Evolutionary conservation across 495 filamentous ascomycete genomes (phyloP).

Genomic region (Aspergillus ostianus): DNA sequence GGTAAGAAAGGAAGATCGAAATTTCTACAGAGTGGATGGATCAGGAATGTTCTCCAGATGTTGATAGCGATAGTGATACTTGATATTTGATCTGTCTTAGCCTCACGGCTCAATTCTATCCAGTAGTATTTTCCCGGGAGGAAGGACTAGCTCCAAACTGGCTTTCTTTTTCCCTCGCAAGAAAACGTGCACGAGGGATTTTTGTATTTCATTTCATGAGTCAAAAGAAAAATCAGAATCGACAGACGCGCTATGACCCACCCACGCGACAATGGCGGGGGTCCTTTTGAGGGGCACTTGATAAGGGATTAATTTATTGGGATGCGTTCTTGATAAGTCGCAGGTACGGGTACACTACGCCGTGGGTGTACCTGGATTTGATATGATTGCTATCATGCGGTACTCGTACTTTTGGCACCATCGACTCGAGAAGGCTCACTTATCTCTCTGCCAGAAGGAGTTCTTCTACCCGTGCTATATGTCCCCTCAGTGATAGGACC

Average conservation of each 20-base stretch:
- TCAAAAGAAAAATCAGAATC: slow-evolving; percentile 10
- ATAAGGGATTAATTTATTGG: slow-evolving; percentile 12
- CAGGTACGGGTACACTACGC: slow-evolving; percentile 6
- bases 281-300: slow-evolving; percentile 21
- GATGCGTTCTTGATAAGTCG: slow-evolving; percentile 18
- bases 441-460: no score
- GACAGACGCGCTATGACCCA: slow-evolving; percentile 26
- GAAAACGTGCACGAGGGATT: neutral
- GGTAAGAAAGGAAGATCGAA: no score
- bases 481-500: neutral
- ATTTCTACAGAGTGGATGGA: no score
- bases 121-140: no score
- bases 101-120: neutral
- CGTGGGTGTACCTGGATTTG: neutral
- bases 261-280: slow-evolving; percentile 28
- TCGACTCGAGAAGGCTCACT: no score
- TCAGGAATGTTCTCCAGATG: no score
- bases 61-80: no score
- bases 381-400: no score
- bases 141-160: neutral
- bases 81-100: neutral
- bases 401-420: no score
- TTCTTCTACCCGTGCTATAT: no score
- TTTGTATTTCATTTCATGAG: neutral
- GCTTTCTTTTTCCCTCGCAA: neutral